These are phyloP conservation scores for Nosema granulosis DNA, from an alignment of 371 early-diverging fungal genomes.

Conservation along the genomic window DNA sequence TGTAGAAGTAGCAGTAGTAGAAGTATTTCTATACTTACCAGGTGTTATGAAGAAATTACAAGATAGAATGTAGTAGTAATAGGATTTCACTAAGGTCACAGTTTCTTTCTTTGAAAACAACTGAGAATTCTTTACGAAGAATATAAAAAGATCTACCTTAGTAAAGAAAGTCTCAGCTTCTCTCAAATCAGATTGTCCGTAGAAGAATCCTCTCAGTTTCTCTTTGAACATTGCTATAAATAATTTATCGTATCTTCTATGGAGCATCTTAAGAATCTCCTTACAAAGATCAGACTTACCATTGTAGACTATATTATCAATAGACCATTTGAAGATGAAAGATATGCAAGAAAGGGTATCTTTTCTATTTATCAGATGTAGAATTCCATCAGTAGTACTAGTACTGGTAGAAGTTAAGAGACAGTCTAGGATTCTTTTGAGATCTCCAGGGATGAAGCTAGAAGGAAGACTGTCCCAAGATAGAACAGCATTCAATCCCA, in stretches of 20 bases:
- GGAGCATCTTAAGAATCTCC: not conserved
- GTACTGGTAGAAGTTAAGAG: not conserved
- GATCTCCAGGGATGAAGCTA: not conserved
- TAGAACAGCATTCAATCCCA: not conserved
- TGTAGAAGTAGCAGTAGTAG: not conserved
- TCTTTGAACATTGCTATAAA: not conserved
- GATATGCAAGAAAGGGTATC: not conserved
- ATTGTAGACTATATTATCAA: not conserved
- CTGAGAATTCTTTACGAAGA: not conserved
- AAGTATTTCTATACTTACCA: not conserved
- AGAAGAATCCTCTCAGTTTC: not conserved
- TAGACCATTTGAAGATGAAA: not conserved
- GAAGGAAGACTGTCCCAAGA: not conserved
- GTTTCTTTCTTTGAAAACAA: not conserved
- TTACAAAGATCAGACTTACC: too few relatives aligned
- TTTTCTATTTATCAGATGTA: not conserved
- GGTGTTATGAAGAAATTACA: not conserved
- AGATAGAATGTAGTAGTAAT: not conserved
- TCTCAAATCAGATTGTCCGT: not conserved
- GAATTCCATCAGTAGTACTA: not conserved
- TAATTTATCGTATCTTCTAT: not conserved
- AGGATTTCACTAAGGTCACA: not conserved
- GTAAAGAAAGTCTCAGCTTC: not conserved
- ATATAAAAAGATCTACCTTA: not conserved
- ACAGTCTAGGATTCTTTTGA: not conserved